Base-by-base conservation (phyloP, 495 filamentous ascomycete species). In the Tetracladium marchalianum region DNA sequence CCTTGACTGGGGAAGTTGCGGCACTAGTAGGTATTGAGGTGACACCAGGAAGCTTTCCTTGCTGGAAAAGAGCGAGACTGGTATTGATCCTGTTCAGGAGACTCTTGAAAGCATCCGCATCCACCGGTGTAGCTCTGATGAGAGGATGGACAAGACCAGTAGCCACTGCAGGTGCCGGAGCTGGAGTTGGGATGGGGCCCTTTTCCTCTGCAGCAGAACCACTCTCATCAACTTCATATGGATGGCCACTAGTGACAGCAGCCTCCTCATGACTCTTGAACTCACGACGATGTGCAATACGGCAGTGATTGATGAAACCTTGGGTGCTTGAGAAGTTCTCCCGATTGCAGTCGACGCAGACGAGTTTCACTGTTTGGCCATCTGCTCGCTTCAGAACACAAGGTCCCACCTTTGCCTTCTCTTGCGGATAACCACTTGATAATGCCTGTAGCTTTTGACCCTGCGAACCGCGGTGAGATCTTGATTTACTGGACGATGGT, bases 241-340 rank as follows among this genome's bases (percentile, higher is more conserved):
- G 77, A 51, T 86, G 78, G 27, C 92, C 92, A 44, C 86, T 90
- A 17, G 83, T 85, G 31, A 87, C 70, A n/a, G 92, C 92, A 35
- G 92, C 92, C 44, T 86, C 87, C 58, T 96, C 90, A 56, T 98
- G 92, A 56, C 87, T 96, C 56, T 87, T 83, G 67, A 86, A 96
- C 43, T 89, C 87, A 41, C 87, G 76, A 49, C 80, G 81, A 64
- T 98, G 92, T 8, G 90, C 87, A 46, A 98, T 96, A 35, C 92
- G 88, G 57, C 89, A 96, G 57, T 98, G 92, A 54, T 98, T 98
- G 67, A 98, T 90, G 58, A 98, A 97, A 2, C 92, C 92, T 62
- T 98, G 92, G 1, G 87, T 87, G 62, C 88, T 95, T 37, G 84
- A 88, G 62, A 96, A 97, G 60, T 96, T 84, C 65, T 82, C 83